phyloP scores from a whole-genome alignment of 257 asterid species.

The Anisodus acutangulus region DNA sequence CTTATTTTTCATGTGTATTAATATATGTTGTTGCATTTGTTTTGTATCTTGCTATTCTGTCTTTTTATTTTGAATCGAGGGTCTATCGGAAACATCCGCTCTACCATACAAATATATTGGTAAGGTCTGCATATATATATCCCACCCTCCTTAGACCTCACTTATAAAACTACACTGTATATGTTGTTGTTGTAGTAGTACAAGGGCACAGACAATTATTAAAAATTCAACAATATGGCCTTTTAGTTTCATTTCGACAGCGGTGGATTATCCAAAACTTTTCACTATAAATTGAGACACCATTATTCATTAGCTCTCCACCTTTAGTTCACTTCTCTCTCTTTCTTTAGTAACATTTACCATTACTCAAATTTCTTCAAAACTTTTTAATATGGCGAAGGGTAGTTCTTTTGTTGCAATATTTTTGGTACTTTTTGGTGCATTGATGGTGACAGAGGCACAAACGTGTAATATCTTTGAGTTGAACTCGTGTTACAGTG shows the following conservation, averaged over 20 bases:
- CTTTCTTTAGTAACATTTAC: neutral
- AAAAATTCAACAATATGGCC: neutral
- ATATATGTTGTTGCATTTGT: too few species aligned
- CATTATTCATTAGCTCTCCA: neutral
- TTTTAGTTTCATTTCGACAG: neutral
- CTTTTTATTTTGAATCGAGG: too few species aligned
- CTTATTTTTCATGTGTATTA: too few species aligned
- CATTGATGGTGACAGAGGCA: slow-evolving; percentile 28
- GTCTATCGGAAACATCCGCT: too few species aligned
- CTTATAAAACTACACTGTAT: too few species aligned
- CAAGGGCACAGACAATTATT: neutral
- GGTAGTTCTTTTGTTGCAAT: neutral
- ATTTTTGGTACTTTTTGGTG: neutral
- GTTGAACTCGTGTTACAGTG: slow-evolving; percentile 33
- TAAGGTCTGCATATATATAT: too few species aligned
- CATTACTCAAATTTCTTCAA: neutral
- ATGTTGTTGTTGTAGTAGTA: too few species aligned
- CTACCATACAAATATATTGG: too few species aligned
- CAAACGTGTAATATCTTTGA: slow-evolving; percentile 29
- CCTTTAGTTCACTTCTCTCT: neutral
- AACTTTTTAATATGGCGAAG: neutral
- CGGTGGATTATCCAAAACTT: neutral
- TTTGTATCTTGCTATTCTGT: too few species aligned
- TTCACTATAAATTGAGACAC: neutral
- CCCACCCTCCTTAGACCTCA: too few species aligned